A percentile compares a stretch with the other conserved stretches of the same genome.
phyloP scores from a whole-genome alignment of 139 green algal species.

The Chlorella sorokiniana region DNA sequence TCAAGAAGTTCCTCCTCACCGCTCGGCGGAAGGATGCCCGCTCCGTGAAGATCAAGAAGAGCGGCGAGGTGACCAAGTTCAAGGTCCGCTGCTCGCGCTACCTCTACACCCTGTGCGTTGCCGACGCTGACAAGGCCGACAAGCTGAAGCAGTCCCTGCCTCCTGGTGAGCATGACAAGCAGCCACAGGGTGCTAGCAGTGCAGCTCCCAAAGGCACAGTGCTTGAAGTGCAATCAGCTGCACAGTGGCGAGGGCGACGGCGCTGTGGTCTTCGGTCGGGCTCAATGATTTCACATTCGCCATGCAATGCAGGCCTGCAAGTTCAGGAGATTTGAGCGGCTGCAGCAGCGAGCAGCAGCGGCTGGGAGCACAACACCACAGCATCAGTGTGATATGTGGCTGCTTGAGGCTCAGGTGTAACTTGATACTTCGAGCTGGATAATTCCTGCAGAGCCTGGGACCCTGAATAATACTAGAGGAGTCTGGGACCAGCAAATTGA shows the following conservation, averaged over 20 bases:
- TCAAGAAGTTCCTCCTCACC: conserved; percentile 99
- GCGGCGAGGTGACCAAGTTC: conserved; percentile 93
- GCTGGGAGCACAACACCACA: background rate
- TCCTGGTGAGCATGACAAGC: conserved; percentile 82
- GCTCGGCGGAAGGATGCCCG: conserved; percentile 95
- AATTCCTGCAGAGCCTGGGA: too few species aligned
- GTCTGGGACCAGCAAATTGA: background rate
- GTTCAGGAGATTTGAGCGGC: conserved; percentile 63
- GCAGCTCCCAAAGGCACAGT: too few species aligned
- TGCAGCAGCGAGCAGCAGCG: background rate
- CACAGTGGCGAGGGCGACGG: too few species aligned
- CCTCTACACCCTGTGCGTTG: conserved; percentile 98
- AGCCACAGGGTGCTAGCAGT: too few species aligned
- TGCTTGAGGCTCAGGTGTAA: conserved; percentile 4
- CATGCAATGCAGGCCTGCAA: conserved; percentile 54
- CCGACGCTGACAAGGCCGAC: conserved; percentile 97
- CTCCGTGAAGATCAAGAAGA: conserved; percentile 99
- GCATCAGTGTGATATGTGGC: conserved; percentile 16
- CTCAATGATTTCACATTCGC: too few species aligned
- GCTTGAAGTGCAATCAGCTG: too few species aligned
- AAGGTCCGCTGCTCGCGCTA: conserved; percentile 98
- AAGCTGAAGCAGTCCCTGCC: conserved; percentile 99
- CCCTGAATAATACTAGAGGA: too few species aligned
- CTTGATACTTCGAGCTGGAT: background rate
- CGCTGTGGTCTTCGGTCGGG: too few species aligned